Evolutionary conservation across 2,329 filamentous ascomycete genomes (phyloP), one percentile per base, ranked within the genome.

Genomic region (Stemphylium lycopersici): DNA sequence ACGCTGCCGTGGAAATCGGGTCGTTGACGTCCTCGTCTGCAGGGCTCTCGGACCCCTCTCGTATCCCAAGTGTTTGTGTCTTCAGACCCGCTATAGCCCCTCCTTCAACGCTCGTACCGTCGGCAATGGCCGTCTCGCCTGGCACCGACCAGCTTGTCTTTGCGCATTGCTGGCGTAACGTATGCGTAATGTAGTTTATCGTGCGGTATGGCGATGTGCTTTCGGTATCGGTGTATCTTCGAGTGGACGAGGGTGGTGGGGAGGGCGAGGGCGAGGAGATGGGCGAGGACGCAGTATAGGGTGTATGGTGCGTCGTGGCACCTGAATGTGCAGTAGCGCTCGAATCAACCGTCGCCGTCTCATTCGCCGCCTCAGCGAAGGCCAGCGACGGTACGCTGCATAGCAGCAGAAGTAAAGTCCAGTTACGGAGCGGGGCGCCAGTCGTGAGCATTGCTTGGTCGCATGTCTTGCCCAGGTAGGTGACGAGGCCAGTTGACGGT

Each of bases 151-250:
- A 87, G 36, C 81, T 81, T n/a, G 84, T 86, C 43, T 84, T 85
- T 18, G 91, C 79, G 70, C 90, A 93, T 77, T 90, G 88, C 71
- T 91, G 89, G 10, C 89, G 89, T 34, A 93, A 78, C 2, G 84
- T 86, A 64, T 93, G 88, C 10, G 89, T 93, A 58, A 93, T 90
- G 75, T 93, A 91, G 75, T 93, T 93, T 70, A 91, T 86, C 1
- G 88, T 91, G 62, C 84, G 84, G 56, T 74, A 80, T 11, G 75
- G 76, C 69, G 80, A 83, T 43, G 76, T 79, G 16, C 72, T 65
- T 2, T 81, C 55, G 48, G 56, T 53, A 15, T 80, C 50, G 55
- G 52, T 36, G 42, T 65, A 67, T 13, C 63, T 60, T 54, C 65
- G 55, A 18, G 56, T 33, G 16, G 56, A 39, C 31, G 56, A 40